Evolutionary conservation across 2,329 filamentous ascomycete species (phyloP), one percentile per base, ranked within the genome.

Genomic region (Boeremia exigua): DNA sequence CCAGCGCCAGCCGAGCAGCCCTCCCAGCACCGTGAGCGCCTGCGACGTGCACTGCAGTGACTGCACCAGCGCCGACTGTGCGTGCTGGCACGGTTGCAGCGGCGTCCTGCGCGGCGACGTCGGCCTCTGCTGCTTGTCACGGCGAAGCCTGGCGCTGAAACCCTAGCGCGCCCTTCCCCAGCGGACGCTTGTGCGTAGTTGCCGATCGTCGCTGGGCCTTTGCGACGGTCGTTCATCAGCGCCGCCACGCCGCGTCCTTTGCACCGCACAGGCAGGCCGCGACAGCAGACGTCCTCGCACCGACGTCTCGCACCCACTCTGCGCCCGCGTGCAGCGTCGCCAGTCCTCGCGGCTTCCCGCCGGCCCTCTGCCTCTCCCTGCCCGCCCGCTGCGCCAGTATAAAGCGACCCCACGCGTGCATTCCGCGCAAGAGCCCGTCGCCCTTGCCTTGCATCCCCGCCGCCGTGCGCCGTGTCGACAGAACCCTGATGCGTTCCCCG

Each of bases 401-500:
- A 50, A 38, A 51, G 9, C 42, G 27, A 47, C 37, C 53, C 46
- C 42, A 51, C 53, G 53, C 47, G 42, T 46, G 53, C 53, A 56
- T 56, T 50, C 53, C 53, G 47, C 42, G 28, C 28, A 47, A 19
- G 36, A 56, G 53, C 47, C 12, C 42, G 33, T 37, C 70, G 67
- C 70, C 72, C 70, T 73, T 73, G 70, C 70, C 54, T 73, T 72
- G 71, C 71, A 58, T 68, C 63, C 65, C 63, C 62, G 63, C 68
- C 66, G 61, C 58, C 60, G 47, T 48, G 27, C 36, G 38, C 38
- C 14, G 40, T 52, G 49, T 61, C 52, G 51, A 58, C 58, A 44
- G 61, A 58, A 69, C 66, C 67, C 72, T 72, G 71, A 76, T 77
- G 74, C 73, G 67, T 71, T 68, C 72, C 68, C 70, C 67, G 72